phyloP scores from a whole-genome alignment of 179 eudicot species.

The Silene coronaria region DNA sequence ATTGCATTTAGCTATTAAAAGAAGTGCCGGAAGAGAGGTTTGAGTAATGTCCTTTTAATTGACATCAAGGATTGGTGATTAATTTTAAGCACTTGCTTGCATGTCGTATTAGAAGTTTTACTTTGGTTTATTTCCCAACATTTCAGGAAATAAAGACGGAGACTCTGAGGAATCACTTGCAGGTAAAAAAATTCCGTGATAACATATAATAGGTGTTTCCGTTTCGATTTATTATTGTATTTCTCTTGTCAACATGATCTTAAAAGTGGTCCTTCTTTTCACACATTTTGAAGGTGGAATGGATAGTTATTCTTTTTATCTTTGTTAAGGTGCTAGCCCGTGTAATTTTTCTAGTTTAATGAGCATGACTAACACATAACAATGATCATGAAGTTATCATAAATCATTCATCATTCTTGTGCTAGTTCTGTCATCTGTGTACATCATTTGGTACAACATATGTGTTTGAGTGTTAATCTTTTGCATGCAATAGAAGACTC shows the following conservation, averaged over 20 bases:
- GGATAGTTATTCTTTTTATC: background rate
- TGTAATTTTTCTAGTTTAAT: background rate
- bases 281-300: background rate
- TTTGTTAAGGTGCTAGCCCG: background rate
- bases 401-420: background rate
- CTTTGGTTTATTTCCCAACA: slow-evolving; percentile 15
- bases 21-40: background rate
- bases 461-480: background rate
- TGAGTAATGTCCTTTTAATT: background rate
- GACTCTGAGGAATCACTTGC: slow-evolving; percentile 47
- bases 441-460: background rate
- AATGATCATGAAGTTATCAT: background rate
- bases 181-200: slow-evolving; percentile 32
- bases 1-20: background rate
- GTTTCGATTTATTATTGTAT: background rate
- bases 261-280: background rate
- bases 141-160: slow-evolving; percentile 73
- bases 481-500: background rate
- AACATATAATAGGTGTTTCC: background rate
- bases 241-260: background rate
- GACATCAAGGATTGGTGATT: slow-evolving; percentile 1
- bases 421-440: background rate
- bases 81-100: slow-evolving; percentile 4
- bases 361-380: background rate
- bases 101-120: background rate